Evolutionary conservation across 257 asterid species (phyloP).

Genomic region (Coffea eugenioides): DNA sequence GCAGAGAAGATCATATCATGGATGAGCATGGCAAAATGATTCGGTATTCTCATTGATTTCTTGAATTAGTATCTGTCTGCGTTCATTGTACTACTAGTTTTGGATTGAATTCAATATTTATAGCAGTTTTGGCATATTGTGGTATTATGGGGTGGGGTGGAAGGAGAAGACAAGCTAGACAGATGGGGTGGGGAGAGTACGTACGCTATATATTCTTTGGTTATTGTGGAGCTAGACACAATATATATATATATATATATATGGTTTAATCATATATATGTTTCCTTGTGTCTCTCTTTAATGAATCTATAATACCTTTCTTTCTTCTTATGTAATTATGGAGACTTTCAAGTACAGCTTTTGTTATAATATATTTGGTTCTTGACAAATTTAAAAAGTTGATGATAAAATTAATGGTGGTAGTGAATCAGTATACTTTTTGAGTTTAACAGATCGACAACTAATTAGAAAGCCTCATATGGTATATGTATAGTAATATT

Average conservation of each 20-base stretch:
- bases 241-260: not conserved
- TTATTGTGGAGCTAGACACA: not conserved
- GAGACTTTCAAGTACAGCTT: no score
- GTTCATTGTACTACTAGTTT: not conserved
- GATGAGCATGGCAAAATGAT: not conserved
- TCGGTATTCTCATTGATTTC: not conserved
- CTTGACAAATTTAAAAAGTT: no score
- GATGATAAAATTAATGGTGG: no score
- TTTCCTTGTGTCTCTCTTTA: not conserved
- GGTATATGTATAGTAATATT: no score
- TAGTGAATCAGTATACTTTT: no score
- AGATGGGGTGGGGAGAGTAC: no score
- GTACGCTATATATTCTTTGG: not conserved
- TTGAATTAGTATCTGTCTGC: not conserved
- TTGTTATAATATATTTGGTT: no score
- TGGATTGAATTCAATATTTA: not conserved
- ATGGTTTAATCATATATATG: no score
- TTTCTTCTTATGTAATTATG: not conserved
- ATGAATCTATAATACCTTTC: not conserved
- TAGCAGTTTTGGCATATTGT: not conserved
- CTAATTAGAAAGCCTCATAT: no score
- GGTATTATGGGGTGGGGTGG: not conserved
- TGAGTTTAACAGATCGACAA: no score
- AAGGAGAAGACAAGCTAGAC: not conserved
- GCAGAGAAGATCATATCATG: no score